A percentile compares a stretch with the other conserved stretches of the same genome.
Evolutionary conservation across 108 stramenopile species (phyloP).

Genomic region (Fragilariopsis cylindrus): DNA sequence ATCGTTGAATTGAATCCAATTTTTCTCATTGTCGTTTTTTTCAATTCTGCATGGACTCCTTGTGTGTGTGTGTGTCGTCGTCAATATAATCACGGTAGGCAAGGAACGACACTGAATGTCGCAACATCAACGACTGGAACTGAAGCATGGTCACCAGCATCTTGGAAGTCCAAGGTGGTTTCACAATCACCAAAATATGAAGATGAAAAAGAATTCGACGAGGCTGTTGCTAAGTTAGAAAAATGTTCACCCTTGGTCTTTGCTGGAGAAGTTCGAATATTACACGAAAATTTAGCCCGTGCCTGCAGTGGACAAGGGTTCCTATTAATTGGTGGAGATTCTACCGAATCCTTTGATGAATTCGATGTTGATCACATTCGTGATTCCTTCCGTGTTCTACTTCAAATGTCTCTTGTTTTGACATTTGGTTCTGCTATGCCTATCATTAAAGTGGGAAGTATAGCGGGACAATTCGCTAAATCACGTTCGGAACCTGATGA

Average conservation of each 20-base stretch:
- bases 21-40: neutral
- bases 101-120: conserved; percentile 9
- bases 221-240: conserved; percentile 51
- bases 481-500: conserved; percentile 94
- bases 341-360: conserved; percentile 94
- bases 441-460: conserved; percentile 95
- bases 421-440: conserved; percentile 96
- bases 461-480: conserved; percentile 99
- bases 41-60: neutral
- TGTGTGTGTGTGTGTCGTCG: neutral
- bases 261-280: conserved; percentile 88
- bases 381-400: conserved; percentile 91
- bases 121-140: conserved; percentile 30
- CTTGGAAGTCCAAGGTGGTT: conserved; percentile 71
- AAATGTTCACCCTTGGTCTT: conserved; percentile 85
- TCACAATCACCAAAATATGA: conserved; percentile 86
- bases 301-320: conserved; percentile 95
- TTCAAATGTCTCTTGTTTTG: conserved; percentile 95
- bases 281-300: conserved; percentile 90
- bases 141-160: conserved; percentile 70
- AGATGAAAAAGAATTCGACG: conserved; percentile 63
- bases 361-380: conserved; percentile 94
- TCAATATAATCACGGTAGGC: neutral
- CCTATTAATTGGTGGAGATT: conserved; percentile 99
- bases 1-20: neutral